A percentile compares a stretch with the other conserved stretches of the same genome.
Evolutionary conservation across 139 green algal species (phyloP).

Genomic region (Chlorella sorokiniana): DNA sequence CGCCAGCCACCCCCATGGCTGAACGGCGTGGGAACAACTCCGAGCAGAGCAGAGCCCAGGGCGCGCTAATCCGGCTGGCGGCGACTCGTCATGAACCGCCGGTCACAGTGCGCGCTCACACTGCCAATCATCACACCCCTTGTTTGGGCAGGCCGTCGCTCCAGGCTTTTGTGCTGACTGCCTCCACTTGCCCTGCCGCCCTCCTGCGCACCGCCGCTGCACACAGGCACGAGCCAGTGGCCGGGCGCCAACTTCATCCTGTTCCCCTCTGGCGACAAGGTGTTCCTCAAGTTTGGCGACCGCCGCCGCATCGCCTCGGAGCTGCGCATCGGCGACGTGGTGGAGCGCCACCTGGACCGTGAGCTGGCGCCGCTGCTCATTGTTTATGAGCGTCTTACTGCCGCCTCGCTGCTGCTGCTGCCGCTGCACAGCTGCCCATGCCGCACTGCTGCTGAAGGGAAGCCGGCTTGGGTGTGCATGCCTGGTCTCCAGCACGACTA

Average conservation of each 20-base stretch:
- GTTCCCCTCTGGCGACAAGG: constrained; percentile 60
- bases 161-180: not conserved
- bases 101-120: not conserved
- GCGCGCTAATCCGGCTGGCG: not conserved
- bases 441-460: not conserved
- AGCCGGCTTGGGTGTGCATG: too few species aligned
- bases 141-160: too few species aligned
- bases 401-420: not conserved
- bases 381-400: too few species aligned
- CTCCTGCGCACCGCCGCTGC: not conserved
- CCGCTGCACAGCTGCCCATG: not conserved
- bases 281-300: constrained; percentile 90
- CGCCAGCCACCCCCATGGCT: not conserved
- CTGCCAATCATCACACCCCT: too few species aligned
- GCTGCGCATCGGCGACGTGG: constrained; percentile 87
- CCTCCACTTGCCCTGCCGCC: not conserved
- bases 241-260: constrained; percentile 96
- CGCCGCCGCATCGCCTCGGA: constrained; percentile 83
- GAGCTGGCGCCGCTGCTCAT: too few species aligned
- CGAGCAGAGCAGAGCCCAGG: not conserved
- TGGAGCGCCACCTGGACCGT: constrained; percentile 89
- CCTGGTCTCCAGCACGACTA: too few species aligned
- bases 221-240: constrained; percentile 59
- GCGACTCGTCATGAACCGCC: not conserved
- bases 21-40: not conserved